A percentile compares a stretch with the other conserved stretches of the same genome.
Conservation (phyloP, 768 basidiomycete genomes). For the Lactifluus rugatus region DNA sequence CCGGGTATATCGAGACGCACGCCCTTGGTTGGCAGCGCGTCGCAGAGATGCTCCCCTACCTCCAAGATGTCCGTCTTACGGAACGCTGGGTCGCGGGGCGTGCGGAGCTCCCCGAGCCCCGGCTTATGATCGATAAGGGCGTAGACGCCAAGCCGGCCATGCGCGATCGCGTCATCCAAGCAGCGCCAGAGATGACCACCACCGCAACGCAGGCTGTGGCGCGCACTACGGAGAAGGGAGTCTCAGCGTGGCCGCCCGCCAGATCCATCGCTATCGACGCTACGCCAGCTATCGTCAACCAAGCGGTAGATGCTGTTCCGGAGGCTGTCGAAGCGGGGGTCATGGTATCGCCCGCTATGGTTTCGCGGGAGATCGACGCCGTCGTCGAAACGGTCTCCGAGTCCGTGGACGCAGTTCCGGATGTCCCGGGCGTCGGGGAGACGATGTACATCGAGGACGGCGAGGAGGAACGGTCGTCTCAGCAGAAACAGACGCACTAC, state of each 20-base stretch:
- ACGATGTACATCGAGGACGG: constrained; percentile 12
- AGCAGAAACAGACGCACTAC: constrained; percentile 20
- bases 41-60: constrained; percentile 58
- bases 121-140: constrained; percentile 30
- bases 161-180: constrained; percentile 34
- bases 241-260: constrained; percentile 33
- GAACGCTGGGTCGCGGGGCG: constrained; percentile 41
- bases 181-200: constrained; percentile 30
- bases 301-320: constrained; percentile 38
- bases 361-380: constrained; percentile 22
- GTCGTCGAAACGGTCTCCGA: constrained; percentile 4
- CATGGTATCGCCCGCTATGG: constrained; percentile 22
- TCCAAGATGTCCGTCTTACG: constrained; percentile 54
- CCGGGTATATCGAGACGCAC: constrained; percentile 57
- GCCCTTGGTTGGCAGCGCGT: constrained; percentile 61
- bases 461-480: constrained; percentile 4
- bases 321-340: constrained; percentile 27
- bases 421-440: constrained; percentile 15
- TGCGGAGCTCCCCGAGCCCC: constrained; percentile 21
- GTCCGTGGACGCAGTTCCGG: constrained; percentile 17
- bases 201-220: constrained; percentile 32
- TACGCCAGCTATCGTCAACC: constrained; percentile 36
- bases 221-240: constrained; percentile 28
- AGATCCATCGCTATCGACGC: constrained; percentile 43
- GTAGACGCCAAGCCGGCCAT: constrained; percentile 45